These are phyloP conservation scores for Calonectria pteridis DNA, from an alignment of 2,329 filamentous ascomycete genomes.

Conservation along the genomic window DNA sequence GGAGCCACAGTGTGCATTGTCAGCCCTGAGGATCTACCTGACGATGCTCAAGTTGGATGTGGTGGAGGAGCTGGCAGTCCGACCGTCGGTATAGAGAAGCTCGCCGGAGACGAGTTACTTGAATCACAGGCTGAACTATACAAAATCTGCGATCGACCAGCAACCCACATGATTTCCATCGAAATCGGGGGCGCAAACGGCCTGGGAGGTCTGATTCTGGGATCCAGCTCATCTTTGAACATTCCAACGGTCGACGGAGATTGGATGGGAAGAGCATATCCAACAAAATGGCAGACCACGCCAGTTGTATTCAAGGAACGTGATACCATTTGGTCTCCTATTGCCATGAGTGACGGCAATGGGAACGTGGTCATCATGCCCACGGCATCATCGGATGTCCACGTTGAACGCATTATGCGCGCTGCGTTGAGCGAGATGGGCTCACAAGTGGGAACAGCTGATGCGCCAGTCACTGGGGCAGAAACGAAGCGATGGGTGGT, in stretches of 20 bases:
- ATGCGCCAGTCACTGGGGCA: slow-evolving; percentile 61
- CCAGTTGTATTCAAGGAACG: slow-evolving; percentile 65
- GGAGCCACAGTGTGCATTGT: slow-evolving; percentile 66
- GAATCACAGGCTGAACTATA: slow-evolving; percentile 66
- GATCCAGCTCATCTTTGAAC: slow-evolving; percentile 65
- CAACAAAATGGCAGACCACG: slow-evolving; percentile 67
- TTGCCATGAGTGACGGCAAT: slow-evolving; percentile 64
- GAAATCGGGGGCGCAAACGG: slow-evolving; percentile 78
- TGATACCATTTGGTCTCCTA: slow-evolving; percentile 58
- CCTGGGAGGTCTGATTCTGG: slow-evolving; percentile 68
- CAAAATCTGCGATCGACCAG: slow-evolving; percentile 58
- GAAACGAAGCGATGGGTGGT: slow-evolving; percentile 65
- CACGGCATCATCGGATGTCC: slow-evolving; percentile 58
- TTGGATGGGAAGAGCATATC: slow-evolving; percentile 69
- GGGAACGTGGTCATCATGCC: slow-evolving; percentile 65
- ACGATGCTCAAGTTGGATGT: slow-evolving; percentile 65
- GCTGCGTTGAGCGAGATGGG: slow-evolving; percentile 68
- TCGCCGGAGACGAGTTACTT: slow-evolving; percentile 68
- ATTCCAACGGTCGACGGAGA: slow-evolving; percentile 66
- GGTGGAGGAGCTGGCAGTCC: slow-evolving; percentile 71
- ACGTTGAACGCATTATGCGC: slow-evolving; percentile 63
- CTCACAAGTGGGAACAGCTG: slow-evolving; percentile 62
- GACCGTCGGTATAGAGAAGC: slow-evolving; percentile 71
- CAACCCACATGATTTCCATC: slow-evolving; percentile 70
- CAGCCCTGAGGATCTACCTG: slow-evolving; percentile 61